Conservation (phyloP, 331 rosid genomes). For the Acacia concinna region DNA sequence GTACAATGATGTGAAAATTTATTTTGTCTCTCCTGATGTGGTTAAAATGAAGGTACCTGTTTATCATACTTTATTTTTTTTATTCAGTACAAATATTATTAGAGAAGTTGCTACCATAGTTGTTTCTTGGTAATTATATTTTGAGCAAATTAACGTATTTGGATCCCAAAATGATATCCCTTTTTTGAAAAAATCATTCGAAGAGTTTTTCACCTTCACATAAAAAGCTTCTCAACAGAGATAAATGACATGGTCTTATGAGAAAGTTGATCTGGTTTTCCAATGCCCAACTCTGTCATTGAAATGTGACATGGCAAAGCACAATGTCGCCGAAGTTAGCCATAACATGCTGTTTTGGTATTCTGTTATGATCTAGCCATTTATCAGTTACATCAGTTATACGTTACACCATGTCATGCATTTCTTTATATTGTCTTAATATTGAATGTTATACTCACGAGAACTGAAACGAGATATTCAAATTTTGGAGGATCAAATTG, state of each 20-base stretch:
- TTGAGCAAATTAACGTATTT: background rate
- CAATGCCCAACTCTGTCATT: background rate
- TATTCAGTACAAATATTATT: background rate
- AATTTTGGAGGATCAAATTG: background rate
- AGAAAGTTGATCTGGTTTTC: background rate
- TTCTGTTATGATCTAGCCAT: background rate
- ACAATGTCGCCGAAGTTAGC: background rate
- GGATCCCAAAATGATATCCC: background rate
- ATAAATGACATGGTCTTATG: background rate
- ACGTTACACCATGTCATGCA: background rate
- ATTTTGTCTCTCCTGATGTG: constrained; percentile 77
- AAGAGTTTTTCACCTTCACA: background rate
- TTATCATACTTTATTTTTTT: constrained; percentile 19
- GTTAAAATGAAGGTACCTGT: constrained; percentile 81
- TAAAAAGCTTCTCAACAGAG: background rate
- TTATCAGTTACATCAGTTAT: background rate
- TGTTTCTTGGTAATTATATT: background rate
- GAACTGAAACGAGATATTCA: background rate
- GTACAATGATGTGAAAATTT: constrained; percentile 70
- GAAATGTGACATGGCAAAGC: background rate
- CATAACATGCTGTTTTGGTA: background rate
- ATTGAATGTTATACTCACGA: background rate
- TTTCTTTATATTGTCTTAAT: background rate
- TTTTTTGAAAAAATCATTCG: background rate
- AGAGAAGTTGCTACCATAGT: background rate